A percentile compares a stretch with the other conserved stretches of the same genome.
phyloP scores from a whole-genome alignment of 2,329 filamentous ascomycete species.

The Blastomyces silverae region DNA sequence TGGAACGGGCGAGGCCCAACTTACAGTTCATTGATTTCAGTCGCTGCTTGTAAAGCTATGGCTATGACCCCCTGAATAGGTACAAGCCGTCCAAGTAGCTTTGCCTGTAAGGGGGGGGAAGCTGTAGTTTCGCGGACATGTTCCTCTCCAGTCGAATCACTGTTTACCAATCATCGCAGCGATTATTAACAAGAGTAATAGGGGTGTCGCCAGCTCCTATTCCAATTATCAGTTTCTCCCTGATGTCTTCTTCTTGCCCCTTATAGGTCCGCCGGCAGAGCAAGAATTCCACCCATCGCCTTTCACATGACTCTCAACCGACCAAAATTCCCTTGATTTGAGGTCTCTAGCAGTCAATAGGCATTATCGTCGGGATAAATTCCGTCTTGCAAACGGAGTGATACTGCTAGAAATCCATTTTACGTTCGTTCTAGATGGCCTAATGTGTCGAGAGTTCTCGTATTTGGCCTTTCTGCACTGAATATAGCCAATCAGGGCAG shows the following conservation, averaged over 20 bases:
- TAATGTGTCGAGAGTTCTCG: background rate
- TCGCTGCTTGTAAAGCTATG: background rate
- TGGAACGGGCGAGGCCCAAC: too few relatives aligned
- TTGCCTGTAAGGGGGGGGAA: background rate
- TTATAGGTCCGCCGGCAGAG: background rate
- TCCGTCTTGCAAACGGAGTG: background rate
- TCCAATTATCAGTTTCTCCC: background rate
- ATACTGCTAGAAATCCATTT: background rate
- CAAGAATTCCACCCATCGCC: background rate
- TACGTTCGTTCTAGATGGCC: background rate
- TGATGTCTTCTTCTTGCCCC: background rate
- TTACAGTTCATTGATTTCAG: too few relatives aligned
- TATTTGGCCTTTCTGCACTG: background rate
- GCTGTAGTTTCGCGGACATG: background rate
- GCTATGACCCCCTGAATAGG: background rate
- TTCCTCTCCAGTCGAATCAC: background rate
- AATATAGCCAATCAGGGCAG: background rate
- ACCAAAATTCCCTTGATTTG: background rate
- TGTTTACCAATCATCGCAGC: background rate
- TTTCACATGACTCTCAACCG: background rate
- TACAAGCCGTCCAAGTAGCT: too few relatives aligned
- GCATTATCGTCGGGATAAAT: background rate
- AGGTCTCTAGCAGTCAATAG: background rate
- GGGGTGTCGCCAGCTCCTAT: background rate
- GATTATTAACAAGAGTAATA: background rate